These are phyloP conservation scores for Trebouxia sp. DNA, from an alignment of 139 green algal species.

Conservation along the genomic window DNA sequence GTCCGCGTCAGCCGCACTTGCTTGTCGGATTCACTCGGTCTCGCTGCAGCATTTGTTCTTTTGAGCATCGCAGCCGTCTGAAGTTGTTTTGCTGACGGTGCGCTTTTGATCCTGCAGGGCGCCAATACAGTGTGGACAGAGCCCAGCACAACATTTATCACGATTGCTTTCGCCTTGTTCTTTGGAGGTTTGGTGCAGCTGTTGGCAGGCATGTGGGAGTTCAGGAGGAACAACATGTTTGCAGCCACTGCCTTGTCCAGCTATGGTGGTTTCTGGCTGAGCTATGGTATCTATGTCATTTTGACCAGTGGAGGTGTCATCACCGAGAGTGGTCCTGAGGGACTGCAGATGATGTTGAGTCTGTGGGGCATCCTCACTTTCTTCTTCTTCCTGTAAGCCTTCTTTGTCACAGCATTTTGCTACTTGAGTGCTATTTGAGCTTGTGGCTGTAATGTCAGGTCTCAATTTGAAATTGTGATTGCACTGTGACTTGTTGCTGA, in stretches of 20 bases:
- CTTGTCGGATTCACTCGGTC: too few relatives aligned
- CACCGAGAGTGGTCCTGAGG: not conserved
- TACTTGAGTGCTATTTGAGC: not conserved
- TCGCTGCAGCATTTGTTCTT: too few relatives aligned
- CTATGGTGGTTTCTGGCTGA: constrained; percentile 73
- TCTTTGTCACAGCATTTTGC: too few relatives aligned
- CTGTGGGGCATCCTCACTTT: constrained; percentile 69
- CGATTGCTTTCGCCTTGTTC: constrained; percentile 54
- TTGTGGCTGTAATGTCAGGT: not conserved
- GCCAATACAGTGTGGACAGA: constrained; percentile 40
- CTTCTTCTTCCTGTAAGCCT: constrained; percentile 56
- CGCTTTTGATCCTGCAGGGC: too few relatives aligned
- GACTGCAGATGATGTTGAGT: constrained; percentile 43
- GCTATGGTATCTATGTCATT: constrained; percentile 34
- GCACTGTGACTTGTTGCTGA: not conserved
- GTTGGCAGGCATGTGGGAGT: constrained; percentile 66
- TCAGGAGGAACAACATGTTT: constrained; percentile 68
- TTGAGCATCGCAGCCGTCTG: too few relatives aligned
- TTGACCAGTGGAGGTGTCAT: constrained; percentile 23
- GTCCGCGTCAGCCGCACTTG: too few relatives aligned
- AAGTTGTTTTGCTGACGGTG: too few relatives aligned
- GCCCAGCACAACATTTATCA: not conserved
- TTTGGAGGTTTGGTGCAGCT: constrained; percentile 73
- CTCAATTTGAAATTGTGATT: not conserved
- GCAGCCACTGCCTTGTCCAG: constrained; percentile 64